These are phyloP conservation scores for Syncephalastrum racemosum DNA, from an alignment of 371 early-diverging fungal species.

Conservation along the genomic window DNA sequence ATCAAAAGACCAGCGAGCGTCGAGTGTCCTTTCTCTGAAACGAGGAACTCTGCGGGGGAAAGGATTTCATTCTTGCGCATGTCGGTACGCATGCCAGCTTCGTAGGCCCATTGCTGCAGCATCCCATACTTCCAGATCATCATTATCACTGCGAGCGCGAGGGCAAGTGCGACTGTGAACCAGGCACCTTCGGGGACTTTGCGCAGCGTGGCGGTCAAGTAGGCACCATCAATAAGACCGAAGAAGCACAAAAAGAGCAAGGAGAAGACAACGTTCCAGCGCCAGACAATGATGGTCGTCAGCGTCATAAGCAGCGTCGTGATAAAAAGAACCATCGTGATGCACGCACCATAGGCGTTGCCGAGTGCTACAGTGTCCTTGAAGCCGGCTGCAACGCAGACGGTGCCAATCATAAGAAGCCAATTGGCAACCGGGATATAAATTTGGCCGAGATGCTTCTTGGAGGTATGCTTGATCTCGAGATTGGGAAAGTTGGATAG, in stretches of 20 bases:
- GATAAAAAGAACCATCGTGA: slow-evolving; percentile 24
- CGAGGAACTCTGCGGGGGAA: no score
- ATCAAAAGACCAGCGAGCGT: slow-evolving; percentile 20
- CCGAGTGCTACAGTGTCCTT: slow-evolving; percentile 28
- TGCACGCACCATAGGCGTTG: slow-evolving; percentile 36
- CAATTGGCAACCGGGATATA: slow-evolving; percentile 57
- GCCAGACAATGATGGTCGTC: slow-evolving; percentile 31
- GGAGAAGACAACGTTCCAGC: slow-evolving; percentile 20
- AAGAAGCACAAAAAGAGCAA: slow-evolving; percentile 27
- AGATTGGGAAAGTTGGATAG: slow-evolving; percentile 54
- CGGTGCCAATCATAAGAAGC: slow-evolving; percentile 40
- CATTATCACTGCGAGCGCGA: slow-evolving; percentile 22
- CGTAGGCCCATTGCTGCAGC: slow-evolving; percentile 18
- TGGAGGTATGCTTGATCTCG: slow-evolving; percentile 44
- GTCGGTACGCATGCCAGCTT: slow-evolving; percentile 2
- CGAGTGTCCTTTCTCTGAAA: not conserved
- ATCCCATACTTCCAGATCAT: slow-evolving; percentile 32
- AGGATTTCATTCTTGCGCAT: slow-evolving; percentile 3
- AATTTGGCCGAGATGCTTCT: slow-evolving; percentile 40
- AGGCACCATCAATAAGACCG: slow-evolving; percentile 30
- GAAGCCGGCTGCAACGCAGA: slow-evolving; percentile 46
- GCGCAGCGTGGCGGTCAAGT: slow-evolving; percentile 27
- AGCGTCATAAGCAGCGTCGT: slow-evolving; percentile 31
- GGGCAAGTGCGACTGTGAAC: slow-evolving; percentile 28
- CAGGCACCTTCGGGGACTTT: slow-evolving; percentile 39